Evolutionary conservation across 2,329 filamentous ascomycete genomes (phyloP), one percentile per base, ranked within the genome.

Genomic region (Epicoccum sorghinum): DNA sequence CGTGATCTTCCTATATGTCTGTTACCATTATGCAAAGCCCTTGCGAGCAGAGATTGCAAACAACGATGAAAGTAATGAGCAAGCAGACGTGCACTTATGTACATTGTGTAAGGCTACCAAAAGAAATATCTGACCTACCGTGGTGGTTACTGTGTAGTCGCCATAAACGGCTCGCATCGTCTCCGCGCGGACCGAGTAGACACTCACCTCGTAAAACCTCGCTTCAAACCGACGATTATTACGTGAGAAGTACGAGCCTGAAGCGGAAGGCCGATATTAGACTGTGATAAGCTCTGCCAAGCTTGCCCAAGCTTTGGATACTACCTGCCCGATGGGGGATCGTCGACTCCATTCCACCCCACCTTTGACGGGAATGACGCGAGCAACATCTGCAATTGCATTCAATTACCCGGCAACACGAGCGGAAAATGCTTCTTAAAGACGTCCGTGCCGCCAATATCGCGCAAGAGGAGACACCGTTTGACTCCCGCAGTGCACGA

Each of bases 271-370:
- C 40, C 12, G 33, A 9, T 43, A 40, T 37, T 52, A 62, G 59
- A 57, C 55, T 35, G 39, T 23, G 47, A 60, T 51, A 64, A 62
- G 61, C 59, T 48, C 56, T 44, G 27, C 52, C 55, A 58, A 62
- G 57, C 55, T 55, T 44, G 43, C 38, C 30, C 42, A 62, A 62
- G 60, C 58, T 50, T 61, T 58, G 24, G 24, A 10, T 7, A 10
- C 13, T 35, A 62, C 59, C 61, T 64, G 51, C 59, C 54, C 57
- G 25, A 46, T 35, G 27, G 24, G 54, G 56, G 29, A 56, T 53
- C 40, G 56, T 45, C 48, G 36, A 40, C 47, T 42, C 45, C 48
- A 42, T 18, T 29, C 23, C 37, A 43, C 45, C 53, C 56, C 56
- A 52, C 48, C 38, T 54, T 47, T 22, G 12, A 47, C 40, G 39